Evolutionary conservation across 225 moss, liverwort and hornwort genomes (phyloP).

Genomic region (Physcomitrellopsis africana): DNA sequence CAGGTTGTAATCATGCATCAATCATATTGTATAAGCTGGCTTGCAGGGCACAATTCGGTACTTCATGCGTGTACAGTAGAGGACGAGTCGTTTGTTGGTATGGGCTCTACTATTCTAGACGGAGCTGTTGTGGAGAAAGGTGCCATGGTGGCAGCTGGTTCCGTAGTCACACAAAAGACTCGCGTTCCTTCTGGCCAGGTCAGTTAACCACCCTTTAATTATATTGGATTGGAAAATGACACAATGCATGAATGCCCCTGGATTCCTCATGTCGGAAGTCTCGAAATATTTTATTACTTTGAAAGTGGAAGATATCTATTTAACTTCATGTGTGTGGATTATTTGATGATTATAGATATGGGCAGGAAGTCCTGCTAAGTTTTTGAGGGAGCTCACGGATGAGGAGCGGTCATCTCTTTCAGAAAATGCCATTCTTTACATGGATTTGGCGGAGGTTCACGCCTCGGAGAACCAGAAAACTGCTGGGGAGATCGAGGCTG

Average conservation of each 20-base stretch:
- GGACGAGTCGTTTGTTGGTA: conserved; percentile 72
- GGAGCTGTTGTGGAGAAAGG: conserved; percentile 94
- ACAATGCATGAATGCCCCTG: conserved; percentile 61
- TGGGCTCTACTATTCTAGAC: conserved; percentile 76
- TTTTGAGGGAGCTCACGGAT: conserved; percentile 51
- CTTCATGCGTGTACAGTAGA: conserved; percentile 72
- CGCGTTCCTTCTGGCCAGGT: conserved; percentile 90
- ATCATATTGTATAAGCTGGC: too few species aligned
- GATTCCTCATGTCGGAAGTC: conserved; percentile 31
- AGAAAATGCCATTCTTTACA: conserved; percentile 58
- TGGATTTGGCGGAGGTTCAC: conserved; percentile 51
- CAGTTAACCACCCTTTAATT: conserved; percentile 15
- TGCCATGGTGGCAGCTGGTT: conserved; percentile 60
- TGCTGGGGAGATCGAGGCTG: conserved; percentile 36
- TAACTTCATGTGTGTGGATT: not conserved
- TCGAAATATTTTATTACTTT: not conserved
- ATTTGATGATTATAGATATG: conserved; percentile 44
- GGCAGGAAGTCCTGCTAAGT: conserved; percentile 65
- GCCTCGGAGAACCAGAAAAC: conserved; percentile 63
- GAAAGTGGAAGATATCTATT: not conserved
- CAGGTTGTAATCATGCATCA: not conserved
- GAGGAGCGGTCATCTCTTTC: conserved; percentile 52
- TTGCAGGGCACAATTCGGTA: conserved; percentile 72
- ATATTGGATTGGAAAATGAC: conserved; percentile 64
- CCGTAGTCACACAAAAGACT: conserved; percentile 73